Base-by-base conservation (phyloP, 2,329 filamentous ascomycete species). In the Aaosphaeria pasadenensis region DNA sequence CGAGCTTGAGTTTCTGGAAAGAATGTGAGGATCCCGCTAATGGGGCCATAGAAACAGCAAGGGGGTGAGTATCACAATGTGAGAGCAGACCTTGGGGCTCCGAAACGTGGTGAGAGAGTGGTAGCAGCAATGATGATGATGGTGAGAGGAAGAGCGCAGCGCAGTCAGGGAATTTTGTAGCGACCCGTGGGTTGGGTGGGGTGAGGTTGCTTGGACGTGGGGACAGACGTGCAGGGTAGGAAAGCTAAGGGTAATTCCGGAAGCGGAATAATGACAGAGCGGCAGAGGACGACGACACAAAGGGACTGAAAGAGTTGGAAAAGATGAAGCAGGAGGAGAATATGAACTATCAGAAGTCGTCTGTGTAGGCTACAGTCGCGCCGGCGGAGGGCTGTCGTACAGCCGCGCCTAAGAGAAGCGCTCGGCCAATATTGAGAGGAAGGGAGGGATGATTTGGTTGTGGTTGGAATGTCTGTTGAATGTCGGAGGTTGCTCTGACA, bases 1-100 rank as follows among this genome's bases (percentile, higher is more conserved):
- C 63, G 63, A 72, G 59, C 55, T 65, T 70, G 56, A 72, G 68
- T 57, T 72, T 72, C 62, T 68, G 69, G 62, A 72, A 72, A 57
- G 55, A 59, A 56, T 69, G 67, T 67, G 67, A 67, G 62, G 64
- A 64, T 55, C 62, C 62, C 59, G 66, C 54, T 52, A 54, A 56
- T 50, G 67, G 64, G 64, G 69, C 70, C 69, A 72, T 71, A 64
- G 45, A 57, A 63, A 50, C 52, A 51, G 51, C 47, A 30, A 17
- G 38, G 51, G 48, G 49, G 45, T 32, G 59, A 59, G 57, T 55
- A 55, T 61, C 51, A 66, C 59, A 56, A 59, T 69, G 60, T 56
- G 62, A 63, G 63, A 36, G 9, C n/a, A n/a, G 9, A 36, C 9
- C 9, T 36, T 36, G 33, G n/a, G 9, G 33, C 33, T 36, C n/a